Percentiles rank a stretch among this genome's conserved stretches.
Evolutionary conservation across 2,329 filamentous ascomycete species (phyloP).

Genomic region (Botrytis fragariae): DNA sequence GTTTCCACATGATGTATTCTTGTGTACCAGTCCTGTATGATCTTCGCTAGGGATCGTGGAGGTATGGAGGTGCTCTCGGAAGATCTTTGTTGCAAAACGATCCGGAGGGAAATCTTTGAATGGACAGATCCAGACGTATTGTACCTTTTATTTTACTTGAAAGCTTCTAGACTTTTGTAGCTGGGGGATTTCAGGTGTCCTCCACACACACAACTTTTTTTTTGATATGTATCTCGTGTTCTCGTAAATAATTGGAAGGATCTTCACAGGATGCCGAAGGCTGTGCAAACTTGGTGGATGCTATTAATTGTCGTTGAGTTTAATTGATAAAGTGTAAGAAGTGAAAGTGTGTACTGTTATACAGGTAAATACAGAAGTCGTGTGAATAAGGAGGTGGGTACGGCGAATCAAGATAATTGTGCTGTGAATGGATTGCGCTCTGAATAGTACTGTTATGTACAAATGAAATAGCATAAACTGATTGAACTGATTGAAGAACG

Average conservation of each 20-base stretch:
- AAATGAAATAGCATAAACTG: neutral
- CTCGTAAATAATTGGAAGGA: constrained; percentile 18
- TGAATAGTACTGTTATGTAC: neutral
- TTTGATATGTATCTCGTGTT: constrained; percentile 21
- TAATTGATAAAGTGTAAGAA: neutral
- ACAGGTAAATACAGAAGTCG: neutral
- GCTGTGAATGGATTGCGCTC: neutral
- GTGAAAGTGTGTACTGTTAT: neutral
- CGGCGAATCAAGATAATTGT: neutral
- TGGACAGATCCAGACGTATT: neutral
- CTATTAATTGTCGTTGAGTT: neutral
- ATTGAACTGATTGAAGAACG: neutral
- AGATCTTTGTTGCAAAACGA: constrained; percentile 9
- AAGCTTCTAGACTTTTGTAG: constrained; percentile 8
- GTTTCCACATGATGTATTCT: constrained; percentile 52
- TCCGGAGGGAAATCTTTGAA: neutral
- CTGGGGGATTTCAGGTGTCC: neutral
- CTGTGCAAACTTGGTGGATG: constrained; percentile 11
- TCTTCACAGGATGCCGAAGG: constrained; percentile 14
- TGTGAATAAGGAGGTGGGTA: no score
- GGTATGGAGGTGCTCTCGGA: neutral
- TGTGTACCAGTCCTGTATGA: constrained; percentile 27
- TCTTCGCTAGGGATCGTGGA: constrained; percentile 24
- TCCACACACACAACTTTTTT: neutral
- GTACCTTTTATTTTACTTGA: neutral